Base-by-base conservation (phyloP, 768 basidiomycete species). In the Tephrocybe sp. region DNA sequence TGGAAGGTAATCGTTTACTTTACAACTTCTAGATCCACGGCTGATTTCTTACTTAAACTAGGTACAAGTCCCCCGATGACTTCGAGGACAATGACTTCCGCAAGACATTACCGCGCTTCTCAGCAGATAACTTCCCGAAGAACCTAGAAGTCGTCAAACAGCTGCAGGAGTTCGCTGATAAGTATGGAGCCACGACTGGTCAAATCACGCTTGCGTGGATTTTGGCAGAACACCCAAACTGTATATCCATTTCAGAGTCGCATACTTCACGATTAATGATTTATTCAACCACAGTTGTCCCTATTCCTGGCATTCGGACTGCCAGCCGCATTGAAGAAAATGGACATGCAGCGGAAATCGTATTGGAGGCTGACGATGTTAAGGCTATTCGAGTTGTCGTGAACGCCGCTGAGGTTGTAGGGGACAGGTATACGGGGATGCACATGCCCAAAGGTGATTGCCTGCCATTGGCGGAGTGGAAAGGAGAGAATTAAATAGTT, bases 131-230 rank as follows among this genome's bases (percentile, higher is more conserved):
- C 62, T 76, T 76, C 63, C 71, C 72, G 1, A 69, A 69, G 31
- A 69, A 72, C 49, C 60, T 73, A 12, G 54, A 62, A 6, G 48
- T 75, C n/a, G 72, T 65, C 5, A 62, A 70, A 31, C 57, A 61
- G 26, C 53, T 77, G n/a, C 57, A 65, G 49, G 41, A 48, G 45
- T 64, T 75, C 23, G 72, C 65, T 11, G 53, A 53, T 17, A 68
- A 65, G 39, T 62, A 72, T 57, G 43, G 59, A 30, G 72, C 69
- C 10, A 72, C 74, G 2, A 43, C 73, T 1, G 70, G 68, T 0
- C 76, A 79, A 52, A 64, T 76, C 14, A 62, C 69, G 0, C 67
- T 79, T 22, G 76, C 77, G 0, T 79, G 72, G 74, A 62, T 77
- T 7, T 62, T 78, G 6, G 70, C 72, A 5, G 51, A 52, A 11